phyloP scores from a whole-genome alignment of 306 rosid genomes.

The Quercus agrifolia region DNA sequence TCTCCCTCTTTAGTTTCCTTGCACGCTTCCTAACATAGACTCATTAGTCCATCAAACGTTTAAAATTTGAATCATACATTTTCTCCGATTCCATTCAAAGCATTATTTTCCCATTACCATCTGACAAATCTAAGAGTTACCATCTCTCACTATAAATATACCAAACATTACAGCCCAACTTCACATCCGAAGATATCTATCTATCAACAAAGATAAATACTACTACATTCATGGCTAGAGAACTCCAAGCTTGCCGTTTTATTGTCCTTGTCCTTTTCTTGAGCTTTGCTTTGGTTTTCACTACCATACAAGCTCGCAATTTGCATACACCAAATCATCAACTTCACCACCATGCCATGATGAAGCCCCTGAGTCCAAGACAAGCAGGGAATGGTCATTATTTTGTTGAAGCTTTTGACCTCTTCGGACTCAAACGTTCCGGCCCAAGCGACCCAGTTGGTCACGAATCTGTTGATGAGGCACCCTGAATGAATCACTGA shows the following conservation, averaged over 20 bases:
- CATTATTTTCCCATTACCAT: background rate
- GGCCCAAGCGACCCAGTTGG: constrained; percentile 33
- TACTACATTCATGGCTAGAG: background rate
- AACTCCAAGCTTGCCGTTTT: constrained; percentile 1
- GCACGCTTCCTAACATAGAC: background rate
- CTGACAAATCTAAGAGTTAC: background rate
- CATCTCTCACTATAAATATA: background rate
- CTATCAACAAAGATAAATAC: background rate
- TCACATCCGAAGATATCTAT: background rate
- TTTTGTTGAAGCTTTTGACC: constrained; percentile 15
- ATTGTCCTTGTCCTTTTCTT: constrained; percentile 12
- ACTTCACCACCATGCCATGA: background rate
- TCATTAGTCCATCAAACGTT: too few relatives aligned
- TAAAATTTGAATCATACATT: too few relatives aligned
- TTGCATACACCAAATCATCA: background rate
- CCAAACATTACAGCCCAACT: background rate
- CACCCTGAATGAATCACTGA: background rate
- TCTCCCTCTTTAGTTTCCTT: background rate
- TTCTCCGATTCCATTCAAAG: too few relatives aligned
- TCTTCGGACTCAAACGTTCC: constrained; percentile 21
- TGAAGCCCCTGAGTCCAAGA: background rate
- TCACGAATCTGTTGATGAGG: background rate
- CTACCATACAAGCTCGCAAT: constrained; percentile 13
- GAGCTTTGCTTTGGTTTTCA: constrained; percentile 13
- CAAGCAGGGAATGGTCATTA: background rate